A percentile compares a stretch with the other conserved stretches of the same genome.
These are phyloP conservation scores for Fusarium buharicum DNA, from an alignment of 2,329 filamentous ascomycete genomes.

Conservation along the genomic window DNA sequence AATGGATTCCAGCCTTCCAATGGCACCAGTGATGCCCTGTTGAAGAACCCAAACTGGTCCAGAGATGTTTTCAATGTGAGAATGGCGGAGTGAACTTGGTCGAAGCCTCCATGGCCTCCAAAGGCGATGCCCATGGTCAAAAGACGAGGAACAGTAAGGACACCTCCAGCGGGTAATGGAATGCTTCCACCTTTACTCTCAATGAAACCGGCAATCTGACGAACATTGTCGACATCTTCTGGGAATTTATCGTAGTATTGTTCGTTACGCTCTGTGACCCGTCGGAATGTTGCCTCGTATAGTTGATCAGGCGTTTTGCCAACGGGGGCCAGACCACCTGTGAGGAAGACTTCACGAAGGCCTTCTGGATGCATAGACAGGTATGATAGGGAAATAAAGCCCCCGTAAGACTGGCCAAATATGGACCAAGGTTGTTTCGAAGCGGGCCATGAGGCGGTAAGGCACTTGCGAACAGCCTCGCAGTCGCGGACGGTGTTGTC, in stretches of 20 bases:
- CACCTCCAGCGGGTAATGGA: constrained; percentile 75
- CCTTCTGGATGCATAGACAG: constrained; percentile 82
- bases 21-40: constrained; percentile 72
- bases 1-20: constrained; percentile 76
- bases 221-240: constrained; percentile 77
- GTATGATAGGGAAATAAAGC: constrained; percentile 86
- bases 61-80: constrained; percentile 78
- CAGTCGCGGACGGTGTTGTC: constrained; percentile 91
- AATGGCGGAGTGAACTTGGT: constrained; percentile 78
- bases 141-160: constrained; percentile 77
- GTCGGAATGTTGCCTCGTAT: constrained; percentile 76
- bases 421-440: constrained; percentile 83
- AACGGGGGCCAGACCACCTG: constrained; percentile 84
- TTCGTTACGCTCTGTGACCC: constrained; percentile 76
- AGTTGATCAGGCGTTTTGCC: constrained; percentile 77
- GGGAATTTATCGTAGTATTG: constrained; percentile 88
- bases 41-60: constrained; percentile 78
- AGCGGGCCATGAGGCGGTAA: constrained; percentile 75
- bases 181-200: constrained; percentile 65
- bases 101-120: constrained; percentile 81
- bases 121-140: constrained; percentile 81
- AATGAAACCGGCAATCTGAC: constrained; percentile 73
- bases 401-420: constrained; percentile 92
- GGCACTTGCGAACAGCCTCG: constrained; percentile 81
- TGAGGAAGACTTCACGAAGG: constrained; percentile 83